These are phyloP conservation scores for Fusarium dimerum DNA, from an alignment of 2,329 filamentous ascomycete genomes.

Conservation along the genomic window DNA sequence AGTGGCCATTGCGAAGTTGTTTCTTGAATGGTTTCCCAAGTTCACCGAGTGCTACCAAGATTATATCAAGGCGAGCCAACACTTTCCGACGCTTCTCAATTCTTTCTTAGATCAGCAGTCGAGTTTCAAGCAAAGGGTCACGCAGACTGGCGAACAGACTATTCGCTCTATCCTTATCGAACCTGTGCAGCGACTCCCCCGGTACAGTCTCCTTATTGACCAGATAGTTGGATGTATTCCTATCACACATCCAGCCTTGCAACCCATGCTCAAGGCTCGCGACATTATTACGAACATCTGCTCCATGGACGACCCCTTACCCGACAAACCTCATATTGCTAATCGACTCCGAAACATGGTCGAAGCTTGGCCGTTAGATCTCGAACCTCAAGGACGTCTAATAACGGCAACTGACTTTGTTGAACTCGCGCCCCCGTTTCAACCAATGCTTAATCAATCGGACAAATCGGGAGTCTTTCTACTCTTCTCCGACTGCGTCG, in stretches of 20 bases:
- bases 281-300: slow-evolving; percentile 97
- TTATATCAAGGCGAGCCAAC: slow-evolving; percentile 87
- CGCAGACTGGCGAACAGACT: slow-evolving; percentile 84
- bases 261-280: slow-evolving; percentile 80
- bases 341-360: slow-evolving; percentile 76
- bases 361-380: slow-evolving; percentile 71
- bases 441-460: slow-evolving; percentile 39
- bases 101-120: slow-evolving; percentile 78
- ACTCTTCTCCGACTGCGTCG: slow-evolving; percentile 79
- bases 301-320: slow-evolving; percentile 75
- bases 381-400: slow-evolving; percentile 75
- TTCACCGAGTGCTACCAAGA: slow-evolving; percentile 91
- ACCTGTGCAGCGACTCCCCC: slow-evolving; percentile 88
- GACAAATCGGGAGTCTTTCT: slow-evolving; percentile 71
- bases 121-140: slow-evolving; percentile 77
- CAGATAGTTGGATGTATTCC: slow-evolving; percentile 88
- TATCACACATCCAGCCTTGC: slow-evolving; percentile 80
- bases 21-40: slow-evolving; percentile 89
- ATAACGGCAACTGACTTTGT: slow-evolving; percentile 79
- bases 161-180: slow-evolving; percentile 93
- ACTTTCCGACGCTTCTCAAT: slow-evolving; percentile 80
- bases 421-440: slow-evolving; percentile 74
- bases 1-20: slow-evolving; percentile 73
- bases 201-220: slow-evolving; percentile 95
- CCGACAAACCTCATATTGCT: slow-evolving; percentile 71